A percentile compares a stretch with the other conserved stretches of the same genome.
Evolutionary conservation across 306 rosid species (phyloP).

Genomic region (Cucurbita moschata): DNA sequence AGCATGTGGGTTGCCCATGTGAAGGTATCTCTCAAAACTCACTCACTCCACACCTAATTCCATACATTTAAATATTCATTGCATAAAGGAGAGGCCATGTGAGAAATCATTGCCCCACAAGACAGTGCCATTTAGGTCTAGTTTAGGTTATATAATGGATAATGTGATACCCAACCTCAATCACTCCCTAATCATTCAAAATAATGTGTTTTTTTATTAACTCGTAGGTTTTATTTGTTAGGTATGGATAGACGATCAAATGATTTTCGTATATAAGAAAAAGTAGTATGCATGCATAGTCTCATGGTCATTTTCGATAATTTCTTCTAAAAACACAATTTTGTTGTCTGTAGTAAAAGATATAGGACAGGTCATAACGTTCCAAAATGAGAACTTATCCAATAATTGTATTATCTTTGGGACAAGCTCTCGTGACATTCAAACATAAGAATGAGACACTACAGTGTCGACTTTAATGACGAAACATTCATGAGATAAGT

Average conservation of each 20-base stretch:
- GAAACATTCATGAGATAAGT: neutral
- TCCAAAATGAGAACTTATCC: neutral
- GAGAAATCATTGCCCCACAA: slow-evolving; percentile 37
- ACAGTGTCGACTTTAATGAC: neutral
- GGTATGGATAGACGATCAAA: neutral
- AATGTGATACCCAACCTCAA: neutral
- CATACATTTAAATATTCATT: slow-evolving; percentile 1
- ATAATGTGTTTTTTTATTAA: neutral
- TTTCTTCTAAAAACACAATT: too few species aligned
- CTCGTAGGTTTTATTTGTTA: neutral
- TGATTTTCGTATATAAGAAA: too few species aligned
- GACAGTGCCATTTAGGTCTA: neutral
- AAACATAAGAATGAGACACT: neutral
- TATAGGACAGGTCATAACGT: too few species aligned
- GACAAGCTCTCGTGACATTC: neutral
- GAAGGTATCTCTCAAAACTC: slow-evolving; percentile 37
- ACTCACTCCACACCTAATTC: slow-evolving; percentile 14
- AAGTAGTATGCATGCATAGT: too few species aligned
- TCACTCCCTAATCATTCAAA: neutral
- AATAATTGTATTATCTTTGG: neutral
- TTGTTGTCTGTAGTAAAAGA: neutral
- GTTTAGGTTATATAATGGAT: neutral
- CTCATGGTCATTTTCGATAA: too few species aligned
- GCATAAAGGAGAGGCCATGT: slow-evolving; percentile 46
- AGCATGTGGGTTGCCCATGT: slow-evolving; percentile 72